A percentile compares a stretch with the other conserved stretches of the same genome.
Evolutionary conservation across 192 early-diverging fungal species (phyloP).

Genomic region (Dimargaris cristalligena): DNA sequence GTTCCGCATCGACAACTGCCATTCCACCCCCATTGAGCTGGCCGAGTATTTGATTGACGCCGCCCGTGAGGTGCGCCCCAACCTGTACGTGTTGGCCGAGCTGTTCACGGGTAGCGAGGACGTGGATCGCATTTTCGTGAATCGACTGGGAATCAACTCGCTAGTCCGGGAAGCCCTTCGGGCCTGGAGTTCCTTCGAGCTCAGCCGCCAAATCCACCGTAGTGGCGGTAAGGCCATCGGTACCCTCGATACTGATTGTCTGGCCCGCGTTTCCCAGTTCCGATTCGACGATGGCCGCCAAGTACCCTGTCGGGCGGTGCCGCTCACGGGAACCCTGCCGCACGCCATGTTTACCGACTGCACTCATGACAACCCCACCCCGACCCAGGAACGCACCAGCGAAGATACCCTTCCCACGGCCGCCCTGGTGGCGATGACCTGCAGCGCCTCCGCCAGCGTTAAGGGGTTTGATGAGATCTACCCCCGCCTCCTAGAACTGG

Average conservation of each 20-base stretch:
- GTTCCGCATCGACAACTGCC: slow-evolving; percentile 98
- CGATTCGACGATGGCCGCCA: slow-evolving; percentile 27
- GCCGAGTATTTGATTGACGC: slow-evolving; percentile 83
- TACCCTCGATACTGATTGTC: slow-evolving; percentile 57
- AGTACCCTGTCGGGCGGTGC: slow-evolving; percentile 35
- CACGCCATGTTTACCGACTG: slow-evolving; percentile 98
- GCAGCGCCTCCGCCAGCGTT: slow-evolving; percentile 86
- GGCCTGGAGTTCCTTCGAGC: slow-evolving; percentile 82
- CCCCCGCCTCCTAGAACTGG: slow-evolving; percentile 73
- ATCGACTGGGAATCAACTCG: slow-evolving; percentile 85
- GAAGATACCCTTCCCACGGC: slow-evolving; percentile 86
- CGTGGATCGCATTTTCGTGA: slow-evolving; percentile 83
- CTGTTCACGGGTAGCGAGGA: slow-evolving; percentile 96
- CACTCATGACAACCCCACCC: slow-evolving; percentile 97
- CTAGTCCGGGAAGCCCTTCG: slow-evolving; percentile 97
- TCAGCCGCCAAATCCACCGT: slow-evolving; percentile 76
- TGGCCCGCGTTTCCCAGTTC: slow-evolving; percentile 28
- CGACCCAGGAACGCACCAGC: slow-evolving; percentile 74
- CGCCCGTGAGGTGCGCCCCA: slow-evolving; percentile 64
- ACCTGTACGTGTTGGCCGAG: slow-evolving; percentile 95
- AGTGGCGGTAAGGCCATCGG: slow-evolving; percentile 86
- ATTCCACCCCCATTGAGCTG: slow-evolving; percentile 91
- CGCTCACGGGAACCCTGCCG: slow-evolving; percentile 60
- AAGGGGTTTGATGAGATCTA: slow-evolving; percentile 95
- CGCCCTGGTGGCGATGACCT: slow-evolving; percentile 76